These are phyloP conservation scores for Candida berthetii DNA, from an alignment of 805 yeast genomes.

Conservation along the genomic window DNA sequence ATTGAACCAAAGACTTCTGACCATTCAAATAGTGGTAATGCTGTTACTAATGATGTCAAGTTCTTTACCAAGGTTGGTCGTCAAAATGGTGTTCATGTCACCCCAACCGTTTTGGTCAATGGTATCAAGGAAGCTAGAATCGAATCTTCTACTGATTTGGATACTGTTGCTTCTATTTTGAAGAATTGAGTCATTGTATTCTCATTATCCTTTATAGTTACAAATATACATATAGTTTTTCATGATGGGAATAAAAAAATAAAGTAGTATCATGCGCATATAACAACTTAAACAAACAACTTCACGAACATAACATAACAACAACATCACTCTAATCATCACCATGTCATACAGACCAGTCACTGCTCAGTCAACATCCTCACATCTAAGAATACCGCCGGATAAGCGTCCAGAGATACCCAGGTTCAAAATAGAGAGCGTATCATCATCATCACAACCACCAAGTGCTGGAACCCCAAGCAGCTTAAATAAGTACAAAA, in stretches of 20 bases:
- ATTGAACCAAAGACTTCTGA: conserved; percentile 18
- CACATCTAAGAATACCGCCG: not conserved
- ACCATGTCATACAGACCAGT: not conserved
- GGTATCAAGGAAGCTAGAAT: conserved; percentile 56
- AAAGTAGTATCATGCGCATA: too few relatives aligned
- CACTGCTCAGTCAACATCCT: not conserved
- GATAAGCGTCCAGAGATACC: not conserved
- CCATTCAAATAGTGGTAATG: conserved; percentile 51
- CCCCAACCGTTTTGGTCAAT: conserved; percentile 71
- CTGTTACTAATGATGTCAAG: conserved; percentile 56
- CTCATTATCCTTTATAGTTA: too few relatives aligned
- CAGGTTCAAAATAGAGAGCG: not conserved
- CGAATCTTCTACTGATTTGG: conserved; percentile 55
- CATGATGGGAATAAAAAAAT: too few relatives aligned
- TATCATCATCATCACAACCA: too few relatives aligned
- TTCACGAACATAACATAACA: not conserved
- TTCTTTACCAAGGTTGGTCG: conserved; percentile 69
- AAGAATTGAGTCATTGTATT: not conserved
- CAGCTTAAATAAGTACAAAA: too few relatives aligned
- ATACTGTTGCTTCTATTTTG: conserved; percentile 25
- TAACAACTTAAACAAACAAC: too few relatives aligned
- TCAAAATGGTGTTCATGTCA: conserved; percentile 77
- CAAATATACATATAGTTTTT: too few relatives aligned
- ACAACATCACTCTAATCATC: too few relatives aligned
- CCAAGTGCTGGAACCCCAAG: too few relatives aligned